Percentiles rank a stretch among this genome's conserved stretches.
These are phyloP conservation scores for Mycena metata DNA, from an alignment of 768 basidiomycete genomes.

Conservation along the genomic window DNA sequence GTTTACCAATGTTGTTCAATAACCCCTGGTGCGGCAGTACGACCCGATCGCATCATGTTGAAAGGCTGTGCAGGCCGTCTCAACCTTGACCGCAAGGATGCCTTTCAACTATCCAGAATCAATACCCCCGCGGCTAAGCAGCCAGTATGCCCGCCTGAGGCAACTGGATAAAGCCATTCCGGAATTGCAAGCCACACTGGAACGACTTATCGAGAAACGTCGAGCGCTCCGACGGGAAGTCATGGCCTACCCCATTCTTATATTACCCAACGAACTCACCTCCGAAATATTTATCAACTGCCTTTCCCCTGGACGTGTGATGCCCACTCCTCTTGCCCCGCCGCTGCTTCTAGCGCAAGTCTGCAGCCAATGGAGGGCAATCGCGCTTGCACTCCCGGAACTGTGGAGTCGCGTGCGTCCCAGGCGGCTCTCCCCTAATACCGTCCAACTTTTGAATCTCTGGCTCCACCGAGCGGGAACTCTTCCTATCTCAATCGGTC, in stretches of 20 bases:
- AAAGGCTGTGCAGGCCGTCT: too few relatives aligned
- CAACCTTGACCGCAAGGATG: background rate
- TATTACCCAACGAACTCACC: constrained; percentile 8
- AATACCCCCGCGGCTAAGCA: background rate
- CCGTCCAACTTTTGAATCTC: background rate
- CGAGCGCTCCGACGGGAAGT: constrained; percentile 7
- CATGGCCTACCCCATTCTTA: constrained; percentile 11
- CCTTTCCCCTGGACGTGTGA: background rate
- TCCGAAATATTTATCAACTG: background rate
- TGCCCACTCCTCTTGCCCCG: background rate
- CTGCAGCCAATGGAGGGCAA: constrained; percentile 2
- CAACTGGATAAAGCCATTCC: constrained; percentile 2
- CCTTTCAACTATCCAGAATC: background rate
- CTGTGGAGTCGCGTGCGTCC: constrained; percentile 7
- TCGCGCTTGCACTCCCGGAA: background rate
- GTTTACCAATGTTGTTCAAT: too few relatives aligned
- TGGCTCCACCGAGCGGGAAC: background rate
- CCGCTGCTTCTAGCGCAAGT: constrained; percentile 1
- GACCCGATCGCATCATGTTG: too few relatives aligned
- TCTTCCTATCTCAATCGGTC: constrained; percentile 10
- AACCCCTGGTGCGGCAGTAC: too few relatives aligned
- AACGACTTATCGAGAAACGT: constrained; percentile 3
- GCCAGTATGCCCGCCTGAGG: background rate
- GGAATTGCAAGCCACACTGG: constrained; percentile 1
- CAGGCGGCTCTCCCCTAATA: background rate